phyloP scores from a whole-genome alignment of 129 eudicot species.

The Mikania micrantha region DNA sequence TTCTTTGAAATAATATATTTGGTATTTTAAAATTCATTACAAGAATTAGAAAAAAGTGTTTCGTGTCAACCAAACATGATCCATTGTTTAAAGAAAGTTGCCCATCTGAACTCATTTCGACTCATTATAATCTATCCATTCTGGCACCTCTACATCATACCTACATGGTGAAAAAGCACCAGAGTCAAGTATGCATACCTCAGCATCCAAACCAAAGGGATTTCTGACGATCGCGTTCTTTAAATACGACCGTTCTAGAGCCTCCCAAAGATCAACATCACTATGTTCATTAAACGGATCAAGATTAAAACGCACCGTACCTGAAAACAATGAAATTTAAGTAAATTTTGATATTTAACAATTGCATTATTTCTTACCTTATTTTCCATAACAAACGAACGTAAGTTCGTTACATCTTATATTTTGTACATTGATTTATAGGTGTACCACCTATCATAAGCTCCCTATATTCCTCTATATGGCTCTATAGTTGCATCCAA shows the following conservation, averaged over 20 bases:
- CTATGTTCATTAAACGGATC: constrained; percentile 92
- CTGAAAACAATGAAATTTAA: constrained; percentile 26
- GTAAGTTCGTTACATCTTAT: not conserved
- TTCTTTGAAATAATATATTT: not conserved
- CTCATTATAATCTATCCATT: not conserved
- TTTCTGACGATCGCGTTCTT: constrained; percentile 67
- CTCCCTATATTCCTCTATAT: not conserved
- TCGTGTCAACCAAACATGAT: not conserved
- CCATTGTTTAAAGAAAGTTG: not conserved
- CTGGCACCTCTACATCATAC: not conserved
- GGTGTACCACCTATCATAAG: not conserved
- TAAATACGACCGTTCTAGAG: constrained; percentile 86
- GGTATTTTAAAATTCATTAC: not conserved
- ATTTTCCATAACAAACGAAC: not conserved
- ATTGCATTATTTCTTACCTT: not conserved
- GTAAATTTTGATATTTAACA: not conserved
- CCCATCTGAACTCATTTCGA: not conserved
- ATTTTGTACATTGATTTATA: not conserved
- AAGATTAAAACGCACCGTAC: constrained; percentile 89
- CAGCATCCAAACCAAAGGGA: constrained; percentile 85
- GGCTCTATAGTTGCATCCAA: not conserved
- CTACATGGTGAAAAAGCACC: constrained; percentile 1
- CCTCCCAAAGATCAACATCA: constrained; percentile 95
- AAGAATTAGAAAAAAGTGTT: too few relatives aligned
- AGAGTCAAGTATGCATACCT: constrained; percentile 41